Evolutionary conservation across 148 eudicot species (phyloP).

Genomic region (Euryodendron excelsum): DNA sequence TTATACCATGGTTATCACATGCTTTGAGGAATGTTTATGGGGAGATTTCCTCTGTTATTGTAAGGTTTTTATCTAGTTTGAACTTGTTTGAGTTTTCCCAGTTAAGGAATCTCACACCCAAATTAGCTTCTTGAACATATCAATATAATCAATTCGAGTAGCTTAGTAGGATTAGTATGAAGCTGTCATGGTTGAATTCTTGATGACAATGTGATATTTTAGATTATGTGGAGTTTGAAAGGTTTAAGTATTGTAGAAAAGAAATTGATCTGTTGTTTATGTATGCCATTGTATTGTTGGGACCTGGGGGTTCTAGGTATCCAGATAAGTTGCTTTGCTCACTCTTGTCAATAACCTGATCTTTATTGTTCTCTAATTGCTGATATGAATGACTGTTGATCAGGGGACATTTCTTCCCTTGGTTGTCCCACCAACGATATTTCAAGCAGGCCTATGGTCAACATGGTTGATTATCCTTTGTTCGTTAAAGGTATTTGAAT

Average conservation of each 20-base stretch:
- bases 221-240: not conserved
- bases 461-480: slow-evolving; percentile 82
- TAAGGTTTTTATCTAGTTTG: no score
- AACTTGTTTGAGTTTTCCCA: no score
- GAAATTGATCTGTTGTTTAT: not conserved
- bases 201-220: not conserved
- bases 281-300: not conserved
- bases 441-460: slow-evolving; percentile 78
- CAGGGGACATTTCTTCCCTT: slow-evolving; percentile 96
- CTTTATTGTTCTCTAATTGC: not conserved
- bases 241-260: not conserved
- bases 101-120: no score
- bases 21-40: no score
- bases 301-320: not conserved
- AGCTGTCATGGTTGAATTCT: no score
- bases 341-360: not conserved
- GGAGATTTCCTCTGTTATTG: no score
- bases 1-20: no score
- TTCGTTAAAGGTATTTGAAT: slow-evolving; percentile 65
- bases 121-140: no score
- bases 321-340: not conserved
- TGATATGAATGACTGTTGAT: slow-evolving; percentile 13
- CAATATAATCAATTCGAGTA: no score
- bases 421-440: slow-evolving; percentile 80
- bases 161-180: no score